These are phyloP conservation scores for Astrephomene gubernaculifera DNA, from an alignment of 139 green algal genomes.

Conservation along the genomic window DNA sequence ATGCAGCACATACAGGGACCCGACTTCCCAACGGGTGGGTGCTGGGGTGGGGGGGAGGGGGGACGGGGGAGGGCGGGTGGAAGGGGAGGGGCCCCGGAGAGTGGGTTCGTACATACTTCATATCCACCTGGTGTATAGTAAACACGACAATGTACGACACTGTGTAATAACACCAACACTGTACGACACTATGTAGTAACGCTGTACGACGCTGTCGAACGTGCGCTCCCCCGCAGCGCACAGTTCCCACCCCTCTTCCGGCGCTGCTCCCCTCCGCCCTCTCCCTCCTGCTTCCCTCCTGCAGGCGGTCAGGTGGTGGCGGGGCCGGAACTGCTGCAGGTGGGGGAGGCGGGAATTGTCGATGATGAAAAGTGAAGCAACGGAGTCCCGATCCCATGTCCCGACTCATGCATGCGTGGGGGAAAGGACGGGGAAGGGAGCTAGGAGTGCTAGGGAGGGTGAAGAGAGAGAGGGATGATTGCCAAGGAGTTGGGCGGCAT, in stretches of 20 bases:
- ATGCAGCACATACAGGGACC: conserved; percentile 90
- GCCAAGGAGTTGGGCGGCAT: background rate
- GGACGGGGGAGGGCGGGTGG: background rate
- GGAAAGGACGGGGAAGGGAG: background rate
- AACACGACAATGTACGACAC: too few relatives aligned
- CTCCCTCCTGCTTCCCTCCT: background rate
- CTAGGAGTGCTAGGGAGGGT: background rate
- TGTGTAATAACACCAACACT: too few relatives aligned
- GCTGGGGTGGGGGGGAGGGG: background rate
- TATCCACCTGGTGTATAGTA: too few relatives aligned
- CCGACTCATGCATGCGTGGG: background rate
- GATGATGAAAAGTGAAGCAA: too few relatives aligned
- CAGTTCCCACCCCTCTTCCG: too few relatives aligned
- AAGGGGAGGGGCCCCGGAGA: too few relatives aligned
- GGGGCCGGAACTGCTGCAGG: conserved; percentile 55
- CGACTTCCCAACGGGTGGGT: conserved; percentile 95
- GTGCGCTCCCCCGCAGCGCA: too few relatives aligned
- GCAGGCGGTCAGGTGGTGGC: conserved; percentile 78
- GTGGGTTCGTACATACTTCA: too few relatives aligned
- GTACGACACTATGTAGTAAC: too few relatives aligned
- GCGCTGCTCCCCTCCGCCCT: background rate
- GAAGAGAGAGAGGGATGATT: background rate
- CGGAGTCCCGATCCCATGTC: too few relatives aligned
- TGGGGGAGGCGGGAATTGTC: background rate
- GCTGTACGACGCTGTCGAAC: too few relatives aligned